phyloP scores from a whole-genome alignment of 192 early-diverging fungal species.

The Chytriomyces sp. region DNA sequence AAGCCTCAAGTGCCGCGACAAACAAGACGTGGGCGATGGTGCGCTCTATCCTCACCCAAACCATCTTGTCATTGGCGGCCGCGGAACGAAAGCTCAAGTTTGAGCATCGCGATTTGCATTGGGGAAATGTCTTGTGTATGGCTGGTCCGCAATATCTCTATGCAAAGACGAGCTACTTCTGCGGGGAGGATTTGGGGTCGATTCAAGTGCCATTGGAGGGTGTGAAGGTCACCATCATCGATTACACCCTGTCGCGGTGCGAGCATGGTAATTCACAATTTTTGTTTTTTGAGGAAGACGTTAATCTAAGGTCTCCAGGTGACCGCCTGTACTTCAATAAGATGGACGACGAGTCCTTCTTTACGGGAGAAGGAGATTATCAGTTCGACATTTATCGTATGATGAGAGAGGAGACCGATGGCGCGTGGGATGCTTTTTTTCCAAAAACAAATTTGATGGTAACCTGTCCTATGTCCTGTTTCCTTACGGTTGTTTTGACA shows the following conservation, averaged over 20 bases:
- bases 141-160: background rate
- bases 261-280: constrained; percentile 17
- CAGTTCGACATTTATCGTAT: constrained; percentile 50
- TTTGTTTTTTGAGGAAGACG: background rate
- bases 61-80: constrained; percentile 53
- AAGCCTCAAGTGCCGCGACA: background rate
- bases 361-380: constrained; percentile 43
- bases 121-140: constrained; percentile 53
- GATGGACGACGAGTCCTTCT: constrained; percentile 43
- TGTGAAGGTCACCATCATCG: constrained; percentile 46
- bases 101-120: constrained; percentile 59
- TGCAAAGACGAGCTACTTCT: background rate
- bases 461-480: background rate
- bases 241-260: constrained; percentile 44
- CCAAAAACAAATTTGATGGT: constrained; percentile 52
- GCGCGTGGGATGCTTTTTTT: constrained; percentile 39
- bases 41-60: constrained; percentile 68
- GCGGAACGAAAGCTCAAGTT: constrained; percentile 44
- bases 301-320: constrained; percentile 1
- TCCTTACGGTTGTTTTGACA: background rate
- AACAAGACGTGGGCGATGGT: constrained; percentile 65
- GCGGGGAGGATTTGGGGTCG: constrained; percentile 4
- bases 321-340: constrained; percentile 23
- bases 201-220: constrained; percentile 23
- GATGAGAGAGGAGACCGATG: constrained; percentile 44